Evolutionary conservation across 2,329 filamentous ascomycete genomes (phyloP), one percentile per base, ranked within the genome.

Genomic region (Chaetomiaceae sp.): DNA sequence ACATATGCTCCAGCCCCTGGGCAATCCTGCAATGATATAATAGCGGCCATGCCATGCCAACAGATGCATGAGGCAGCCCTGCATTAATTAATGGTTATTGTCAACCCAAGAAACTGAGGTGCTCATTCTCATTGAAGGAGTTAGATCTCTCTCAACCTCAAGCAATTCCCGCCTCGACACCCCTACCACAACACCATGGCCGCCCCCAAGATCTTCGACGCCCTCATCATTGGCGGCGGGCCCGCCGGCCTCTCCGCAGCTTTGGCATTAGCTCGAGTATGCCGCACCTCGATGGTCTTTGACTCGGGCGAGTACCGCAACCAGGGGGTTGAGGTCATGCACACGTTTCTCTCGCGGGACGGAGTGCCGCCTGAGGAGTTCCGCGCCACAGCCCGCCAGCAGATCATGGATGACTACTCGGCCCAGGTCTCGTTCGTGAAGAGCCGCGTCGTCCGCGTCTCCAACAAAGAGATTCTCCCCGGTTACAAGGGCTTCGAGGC

Each of bases 291-390:
- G 0, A 63, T 80, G 8, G 64, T 82, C 38, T 72, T 82, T 51
- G 77, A 80, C 66, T 76, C 72, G 4, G 69, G 70, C 12, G 63
- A 71, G 1, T 82, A 80, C 60, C 75, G 78, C 57, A 82, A 81
- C 62, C 71, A 62, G 2, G 65, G 67, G 3, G 70, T 75, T 1
- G 64, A 70, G 8, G 69, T 77, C 59, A 78, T 81, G 74, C 77
- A 82, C 63, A 73, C 68, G 8, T 66, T 73, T 4, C 63, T 66
- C 0, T 68, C 66, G 2, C 73, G 69, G 53, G 73, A 76, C 57
- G 72, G 74, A 50, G 61, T 62, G 1, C 44, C 64, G 1, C 72
- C 72, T 0, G 64, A 63, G 1, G 64, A 61, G 0, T 74, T 71
- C 43, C 67, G 72, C 0, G 62, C 64, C 20, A 70, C 68, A 47